phyloP scores from a whole-genome alignment of 2,329 filamentous ascomycete species.

The Celoporthe dispersa region DNA sequence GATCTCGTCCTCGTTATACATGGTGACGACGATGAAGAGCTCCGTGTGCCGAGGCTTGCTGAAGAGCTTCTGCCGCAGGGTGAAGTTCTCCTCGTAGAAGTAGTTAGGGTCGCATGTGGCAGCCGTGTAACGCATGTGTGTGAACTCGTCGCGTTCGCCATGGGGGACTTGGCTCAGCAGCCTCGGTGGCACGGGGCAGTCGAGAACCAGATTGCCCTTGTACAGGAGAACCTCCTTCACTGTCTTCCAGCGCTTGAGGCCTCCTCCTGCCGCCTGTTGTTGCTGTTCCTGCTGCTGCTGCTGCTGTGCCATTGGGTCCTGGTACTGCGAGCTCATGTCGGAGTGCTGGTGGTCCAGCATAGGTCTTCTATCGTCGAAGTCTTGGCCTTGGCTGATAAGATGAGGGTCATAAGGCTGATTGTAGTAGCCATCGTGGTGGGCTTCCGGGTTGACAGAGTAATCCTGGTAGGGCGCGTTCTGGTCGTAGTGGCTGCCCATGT shows the following conservation, averaged over 20 bases:
- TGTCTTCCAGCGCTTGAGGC: constrained; percentile 92
- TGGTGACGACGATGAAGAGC: constrained; percentile 94
- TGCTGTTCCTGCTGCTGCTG: constrained; percentile 44
- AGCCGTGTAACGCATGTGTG: constrained; percentile 93
- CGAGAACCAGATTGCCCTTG: constrained; percentile 93
- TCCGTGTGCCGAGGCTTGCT: constrained; percentile 92
- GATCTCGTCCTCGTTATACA: constrained; percentile 99
- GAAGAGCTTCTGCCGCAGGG: constrained; percentile 87
- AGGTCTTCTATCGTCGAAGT: constrained; percentile 69
- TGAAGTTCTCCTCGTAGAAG: constrained; percentile 89
- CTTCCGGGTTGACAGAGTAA: constrained; percentile 79
- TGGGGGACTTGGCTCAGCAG: constrained; percentile 87
- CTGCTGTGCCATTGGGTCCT: constrained; percentile 45
- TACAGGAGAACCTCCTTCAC: constrained; percentile 98
- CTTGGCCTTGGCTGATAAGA: constrained; percentile 57
- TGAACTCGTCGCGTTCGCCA: constrained; percentile 89
- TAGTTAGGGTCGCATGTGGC: constrained; percentile 92
- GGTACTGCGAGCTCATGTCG: constrained; percentile 50
- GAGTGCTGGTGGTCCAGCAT: constrained; percentile 71
- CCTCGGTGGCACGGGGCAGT: constrained; percentile 91
- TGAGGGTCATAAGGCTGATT: constrained; percentile 79
- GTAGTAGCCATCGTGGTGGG: constrained; percentile 87
- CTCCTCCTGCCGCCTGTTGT: constrained; percentile 58
- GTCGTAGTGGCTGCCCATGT: constrained; percentile 49
- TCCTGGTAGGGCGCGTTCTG: constrained; percentile 45